Evolutionary conservation across 2,329 filamentous ascomycete species (phyloP), one percentile per base, ranked within the genome.

Genomic region (Nectriaceae sp.): DNA sequence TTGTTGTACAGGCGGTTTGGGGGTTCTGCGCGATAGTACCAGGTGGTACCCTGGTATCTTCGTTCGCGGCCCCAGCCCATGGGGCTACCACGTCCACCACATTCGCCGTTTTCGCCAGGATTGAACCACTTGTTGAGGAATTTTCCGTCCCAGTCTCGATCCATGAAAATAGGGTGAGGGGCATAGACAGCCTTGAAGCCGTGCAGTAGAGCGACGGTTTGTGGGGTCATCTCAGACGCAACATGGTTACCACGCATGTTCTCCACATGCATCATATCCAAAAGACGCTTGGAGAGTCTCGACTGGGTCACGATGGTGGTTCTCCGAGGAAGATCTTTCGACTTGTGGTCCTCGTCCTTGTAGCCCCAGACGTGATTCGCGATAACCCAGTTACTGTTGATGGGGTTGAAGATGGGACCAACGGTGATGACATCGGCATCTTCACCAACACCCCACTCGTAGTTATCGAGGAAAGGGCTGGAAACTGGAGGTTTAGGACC

Each of bases 221-320:
- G 84, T 1, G 88, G 83, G 51, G 85, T 88, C 88, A 93, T 91
- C 65, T 93, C 89, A 0, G 88, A 88, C 49, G 86, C 87, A 60
- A 92, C 84, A 63, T 90, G 87, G 60, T 88, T 87, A 54, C 87
- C 86, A 13, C 80, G 77, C 54, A 87, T 75, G 44, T 88, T 89
- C 66, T 92, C 89, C 26, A 83, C 78, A 63, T 93, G 88, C 88
- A 92, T 92, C 53, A 85, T 78, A 56, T 89, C 80, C 26, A 93
- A 74, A 2, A 93, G 75, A 21, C 79, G 79, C 64, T 84, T 87
- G 15, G 88, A 91, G 6, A 90, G 74, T 44, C 89, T 83, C 1
- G 86, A 85, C 54, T 90, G 87, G 0, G 88, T 91, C 52, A 90
- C 84, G 60, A 92, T 88, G n/a, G 88, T 88, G 11, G 85, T 83